phyloP scores from a whole-genome alignment of 169 alveolate genomes.

The Cryptosporidium parvum region DNA sequence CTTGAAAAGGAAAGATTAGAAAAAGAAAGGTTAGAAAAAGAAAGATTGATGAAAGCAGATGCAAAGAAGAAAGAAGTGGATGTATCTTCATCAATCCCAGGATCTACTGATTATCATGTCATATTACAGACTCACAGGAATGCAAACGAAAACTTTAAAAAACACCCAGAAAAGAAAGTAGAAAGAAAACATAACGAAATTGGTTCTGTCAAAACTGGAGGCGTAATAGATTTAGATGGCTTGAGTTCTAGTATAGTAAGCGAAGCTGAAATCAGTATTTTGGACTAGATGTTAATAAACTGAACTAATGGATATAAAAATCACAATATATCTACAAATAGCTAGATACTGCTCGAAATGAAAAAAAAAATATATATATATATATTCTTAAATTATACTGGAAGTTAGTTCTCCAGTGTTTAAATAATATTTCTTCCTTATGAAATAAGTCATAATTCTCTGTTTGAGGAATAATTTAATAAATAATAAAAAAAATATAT shows the following conservation, averaged over 20 bases:
- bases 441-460: not conserved
- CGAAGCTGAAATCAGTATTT: not conserved
- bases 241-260: conserved; percentile 50
- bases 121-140: not conserved
- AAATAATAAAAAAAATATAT: not conserved
- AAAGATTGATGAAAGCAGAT: not conserved
- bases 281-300: conserved; percentile 1
- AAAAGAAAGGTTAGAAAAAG: not conserved
- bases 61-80: not conserved
- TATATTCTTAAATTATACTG: not conserved
- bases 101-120: not conserved
- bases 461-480: not conserved
- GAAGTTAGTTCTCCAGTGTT: conserved; percentile 4
- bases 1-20: not conserved
- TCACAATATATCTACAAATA: not conserved
- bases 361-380: not conserved
- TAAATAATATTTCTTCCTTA: not conserved
- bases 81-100: not conserved
- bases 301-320: conserved; percentile 6
- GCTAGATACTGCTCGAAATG: not conserved
- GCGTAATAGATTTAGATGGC: conserved; percentile 1
- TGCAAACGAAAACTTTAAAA: not conserved
- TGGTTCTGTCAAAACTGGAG: not conserved
- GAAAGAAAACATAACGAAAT: not conserved
- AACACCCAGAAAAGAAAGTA: not conserved